Conservation (phyloP, 1,284 basidiomycete genomes). For the Cryptococcus neoformans region DNA sequence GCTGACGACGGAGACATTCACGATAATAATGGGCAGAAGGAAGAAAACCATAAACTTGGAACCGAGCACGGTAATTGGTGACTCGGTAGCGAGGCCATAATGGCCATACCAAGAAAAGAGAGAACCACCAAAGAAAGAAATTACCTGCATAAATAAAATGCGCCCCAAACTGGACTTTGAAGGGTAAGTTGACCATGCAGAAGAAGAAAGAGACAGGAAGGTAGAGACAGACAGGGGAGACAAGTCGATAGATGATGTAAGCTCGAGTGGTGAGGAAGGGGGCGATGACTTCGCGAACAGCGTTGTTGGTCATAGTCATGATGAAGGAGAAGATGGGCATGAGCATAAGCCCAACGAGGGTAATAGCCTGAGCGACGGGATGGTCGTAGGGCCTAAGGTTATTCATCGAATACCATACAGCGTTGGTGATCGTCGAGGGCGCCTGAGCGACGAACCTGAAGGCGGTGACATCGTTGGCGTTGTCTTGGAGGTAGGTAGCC, state of each 20-base stretch:
- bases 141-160: constrained; percentile 54
- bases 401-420: constrained; percentile 55
- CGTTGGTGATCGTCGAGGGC: constrained; percentile 58
- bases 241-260: constrained; percentile 58
- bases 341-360: constrained; percentile 68
- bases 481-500: constrained; percentile 23
- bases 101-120: constrained; percentile 56
- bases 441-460: constrained; percentile 55
- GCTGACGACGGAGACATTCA: constrained; percentile 62
- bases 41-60: constrained; percentile 46
- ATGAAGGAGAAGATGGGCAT: constrained; percentile 56
- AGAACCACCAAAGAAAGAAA: constrained; percentile 73
- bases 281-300: constrained; percentile 49
- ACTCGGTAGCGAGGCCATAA: constrained; percentile 59
- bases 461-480: constrained; percentile 50
- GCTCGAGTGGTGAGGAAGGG: constrained; percentile 56
- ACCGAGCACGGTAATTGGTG: constrained; percentile 43
- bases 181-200: constrained; percentile 61
- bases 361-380: constrained; percentile 66
- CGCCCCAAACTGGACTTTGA: constrained; percentile 55
- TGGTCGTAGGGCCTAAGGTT: constrained; percentile 64
- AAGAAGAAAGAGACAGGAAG: constrained; percentile 64
- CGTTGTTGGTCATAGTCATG: constrained; percentile 51
- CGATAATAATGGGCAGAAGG: constrained; percentile 57
- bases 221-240: constrained; percentile 58